Evolutionary conservation across 176 grass and related monocot genomes (phyloP).

Genomic region (Triticum monococcum): DNA sequence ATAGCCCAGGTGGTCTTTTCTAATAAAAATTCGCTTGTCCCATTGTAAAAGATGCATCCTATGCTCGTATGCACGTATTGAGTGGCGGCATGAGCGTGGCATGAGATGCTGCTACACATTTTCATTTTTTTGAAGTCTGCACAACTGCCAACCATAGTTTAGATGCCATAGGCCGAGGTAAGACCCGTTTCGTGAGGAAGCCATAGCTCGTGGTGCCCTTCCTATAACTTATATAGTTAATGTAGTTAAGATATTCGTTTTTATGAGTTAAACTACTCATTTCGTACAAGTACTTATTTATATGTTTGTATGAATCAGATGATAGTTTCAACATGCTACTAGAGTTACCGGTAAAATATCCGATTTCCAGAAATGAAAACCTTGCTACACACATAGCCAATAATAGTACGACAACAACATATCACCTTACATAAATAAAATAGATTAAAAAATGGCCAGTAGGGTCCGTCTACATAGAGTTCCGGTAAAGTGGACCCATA

Average conservation of each 20-base stretch:
- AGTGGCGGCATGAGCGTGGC: not conserved
- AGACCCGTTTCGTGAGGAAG: not conserved
- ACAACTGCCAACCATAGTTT: not conserved
- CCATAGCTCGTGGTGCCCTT: not conserved
- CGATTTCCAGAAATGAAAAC: not conserved
- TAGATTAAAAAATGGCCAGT: not conserved
- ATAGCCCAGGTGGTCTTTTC: too few relatives aligned
- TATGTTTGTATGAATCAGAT: not conserved
- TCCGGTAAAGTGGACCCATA: not conserved
- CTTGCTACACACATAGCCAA: not conserved
- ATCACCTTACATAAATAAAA: not conserved
- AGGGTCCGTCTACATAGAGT: fast-evolving
- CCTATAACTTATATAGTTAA: not conserved
- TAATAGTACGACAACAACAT: not conserved
- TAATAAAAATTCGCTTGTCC: not conserved
- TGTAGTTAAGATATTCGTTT: not conserved
- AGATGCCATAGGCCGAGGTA: too few relatives aligned
- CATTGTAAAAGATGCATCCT: slow-evolving; percentile 10
- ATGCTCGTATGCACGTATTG: not conserved
- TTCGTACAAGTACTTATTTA: not conserved
- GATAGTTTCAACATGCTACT: not conserved
- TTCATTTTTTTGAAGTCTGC: not conserved
- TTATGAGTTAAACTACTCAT: too few relatives aligned
- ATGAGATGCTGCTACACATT: not conserved
- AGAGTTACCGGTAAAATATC: not conserved